Percentiles rank a stretch among this genome's conserved stretches.
phyloP scores from a whole-genome alignment of 495 filamentous ascomycete species.

The Podospora tetraspora region DNA sequence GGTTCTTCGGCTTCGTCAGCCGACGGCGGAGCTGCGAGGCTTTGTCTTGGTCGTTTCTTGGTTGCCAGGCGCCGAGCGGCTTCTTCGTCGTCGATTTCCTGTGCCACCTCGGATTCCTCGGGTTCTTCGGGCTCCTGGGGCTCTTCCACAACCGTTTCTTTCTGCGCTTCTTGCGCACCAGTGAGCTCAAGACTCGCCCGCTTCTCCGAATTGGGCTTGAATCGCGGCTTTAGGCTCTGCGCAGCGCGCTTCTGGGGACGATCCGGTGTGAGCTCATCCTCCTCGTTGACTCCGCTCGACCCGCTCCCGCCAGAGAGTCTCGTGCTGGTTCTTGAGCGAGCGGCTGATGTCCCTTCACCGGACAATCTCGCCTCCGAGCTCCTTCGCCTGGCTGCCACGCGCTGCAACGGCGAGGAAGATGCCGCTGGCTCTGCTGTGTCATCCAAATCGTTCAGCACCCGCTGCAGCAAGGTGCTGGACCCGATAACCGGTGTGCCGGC shows the following conservation, averaged over 20 bases:
- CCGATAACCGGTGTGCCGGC: constrained; percentile 21
- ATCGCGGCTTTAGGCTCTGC: constrained; percentile 18
- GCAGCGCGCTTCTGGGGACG: constrained; percentile 7
- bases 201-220: constrained; percentile 18
- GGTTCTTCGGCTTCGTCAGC: constrained; percentile 26
- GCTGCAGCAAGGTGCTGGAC: constrained; percentile 30
- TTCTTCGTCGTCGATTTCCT: constrained; percentile 30
- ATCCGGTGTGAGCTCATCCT: constrained; percentile 9
- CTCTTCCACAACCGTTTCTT: constrained; percentile 12
- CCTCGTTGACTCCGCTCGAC: background rate
- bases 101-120: constrained; percentile 22
- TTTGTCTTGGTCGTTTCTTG: constrained; percentile 35
- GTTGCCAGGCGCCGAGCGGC: constrained; percentile 33
- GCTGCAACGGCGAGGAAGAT: constrained; percentile 39
- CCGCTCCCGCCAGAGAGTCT: constrained; percentile 13
- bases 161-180: constrained; percentile 6
- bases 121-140: constrained; percentile 13
- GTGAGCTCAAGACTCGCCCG: constrained; percentile 3
- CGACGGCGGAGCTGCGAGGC: constrained; percentile 24
- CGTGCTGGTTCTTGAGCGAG: constrained; percentile 7
- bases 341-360: background rate
- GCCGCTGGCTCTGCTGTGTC: constrained; percentile 14
- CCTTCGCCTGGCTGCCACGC: constrained; percentile 28
- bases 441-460: constrained; percentile 25
- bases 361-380: background rate